Conservation (phyloP, 768 basidiomycete genomes). For the Auriculariales sp. region DNA sequence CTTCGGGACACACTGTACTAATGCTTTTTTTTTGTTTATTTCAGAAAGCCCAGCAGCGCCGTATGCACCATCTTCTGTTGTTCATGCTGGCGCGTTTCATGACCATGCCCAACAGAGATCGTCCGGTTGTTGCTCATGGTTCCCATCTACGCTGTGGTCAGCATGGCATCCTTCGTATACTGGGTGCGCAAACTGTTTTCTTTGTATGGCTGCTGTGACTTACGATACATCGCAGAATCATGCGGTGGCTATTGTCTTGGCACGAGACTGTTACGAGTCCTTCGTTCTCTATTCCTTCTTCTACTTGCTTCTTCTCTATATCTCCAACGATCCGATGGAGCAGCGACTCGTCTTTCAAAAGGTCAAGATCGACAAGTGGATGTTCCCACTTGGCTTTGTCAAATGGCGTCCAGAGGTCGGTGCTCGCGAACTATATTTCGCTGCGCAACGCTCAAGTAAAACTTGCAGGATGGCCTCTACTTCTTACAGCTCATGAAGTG, state of each 20-base stretch:
- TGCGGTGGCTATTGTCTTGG: slow-evolving; percentile 50
- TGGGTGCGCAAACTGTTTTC: slow-evolving; percentile 28
- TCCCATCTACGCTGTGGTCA: slow-evolving; percentile 56
- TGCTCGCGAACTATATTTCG: background rate
- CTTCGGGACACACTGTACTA: background rate
- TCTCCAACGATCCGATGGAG: slow-evolving; percentile 46
- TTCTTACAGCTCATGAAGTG: slow-evolving; percentile 67
- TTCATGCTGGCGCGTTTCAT: slow-evolving; percentile 1
- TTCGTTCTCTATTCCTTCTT: slow-evolving; percentile 66
- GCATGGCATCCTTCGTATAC: slow-evolving; percentile 53
- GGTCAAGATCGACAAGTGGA: slow-evolving; percentile 37
- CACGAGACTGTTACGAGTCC: slow-evolving; percentile 65
- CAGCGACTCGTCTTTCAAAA: slow-evolving; percentile 47
- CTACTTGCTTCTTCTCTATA: slow-evolving; percentile 56
- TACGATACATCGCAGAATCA: slow-evolving; percentile 31
- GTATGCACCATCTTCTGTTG: slow-evolving; percentile 19
- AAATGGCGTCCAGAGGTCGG: slow-evolving; percentile 46
- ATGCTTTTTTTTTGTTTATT: background rate
- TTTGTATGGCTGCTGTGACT: background rate
- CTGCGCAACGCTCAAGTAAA: slow-evolving; percentile 5
- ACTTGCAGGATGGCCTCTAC: slow-evolving; percentile 41
- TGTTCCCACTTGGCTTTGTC: slow-evolving; percentile 51
- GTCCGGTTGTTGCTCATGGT: slow-evolving; percentile 68
- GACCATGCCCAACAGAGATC: slow-evolving; percentile 31
- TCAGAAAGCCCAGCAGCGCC: slow-evolving; percentile 57